Evolutionary conservation across 1,284 basidiomycete genomes (phyloP).

Genomic region (Malassezia sympodialis): DNA sequence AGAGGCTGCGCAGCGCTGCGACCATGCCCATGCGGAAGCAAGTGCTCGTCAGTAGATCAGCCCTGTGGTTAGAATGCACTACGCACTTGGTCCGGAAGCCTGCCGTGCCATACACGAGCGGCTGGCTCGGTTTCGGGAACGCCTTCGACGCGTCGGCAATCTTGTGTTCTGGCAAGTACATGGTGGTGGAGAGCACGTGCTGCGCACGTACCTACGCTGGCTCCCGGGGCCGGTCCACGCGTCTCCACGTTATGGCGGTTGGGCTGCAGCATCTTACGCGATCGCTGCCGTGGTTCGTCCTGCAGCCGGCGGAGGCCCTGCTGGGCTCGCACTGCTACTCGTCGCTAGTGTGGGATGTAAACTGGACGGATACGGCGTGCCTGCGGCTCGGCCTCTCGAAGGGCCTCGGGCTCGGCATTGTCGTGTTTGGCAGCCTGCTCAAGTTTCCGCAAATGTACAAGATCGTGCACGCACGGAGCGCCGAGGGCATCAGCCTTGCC

Average conservation of each 20-base stretch:
- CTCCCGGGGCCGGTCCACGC: background rate
- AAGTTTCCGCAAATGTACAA: constrained; percentile 75
- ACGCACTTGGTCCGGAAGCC: constrained; percentile 73
- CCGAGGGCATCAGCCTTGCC: constrained; percentile 63
- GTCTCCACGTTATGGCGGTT: constrained; percentile 49
- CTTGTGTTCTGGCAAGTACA: background rate
- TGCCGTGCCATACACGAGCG: constrained; percentile 83
- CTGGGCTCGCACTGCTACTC: constrained; percentile 77
- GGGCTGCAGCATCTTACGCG: constrained; percentile 49
- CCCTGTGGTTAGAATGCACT: constrained; percentile 47
- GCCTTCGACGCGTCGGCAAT: constrained; percentile 21
- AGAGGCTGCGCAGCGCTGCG: constrained; percentile 80
- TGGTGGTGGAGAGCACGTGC: background rate
- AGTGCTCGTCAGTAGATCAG: constrained; percentile 72
- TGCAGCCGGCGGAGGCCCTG: constrained; percentile 67
- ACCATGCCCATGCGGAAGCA: constrained; percentile 86
- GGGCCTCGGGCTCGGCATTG: constrained; percentile 80
- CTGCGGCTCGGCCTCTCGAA: constrained; percentile 86
- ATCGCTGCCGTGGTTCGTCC: constrained; percentile 66
- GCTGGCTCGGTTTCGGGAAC: constrained; percentile 51
- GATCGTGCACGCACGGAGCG: constrained; percentile 57
- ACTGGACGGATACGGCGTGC: constrained; percentile 72
- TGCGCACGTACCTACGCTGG: constrained; percentile 1
- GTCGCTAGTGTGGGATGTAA: constrained; percentile 75
- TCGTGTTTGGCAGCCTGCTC: constrained; percentile 84